Evolutionary conservation across 345 rosid species (phyloP).

Genomic region (Cardamine occulta): DNA sequence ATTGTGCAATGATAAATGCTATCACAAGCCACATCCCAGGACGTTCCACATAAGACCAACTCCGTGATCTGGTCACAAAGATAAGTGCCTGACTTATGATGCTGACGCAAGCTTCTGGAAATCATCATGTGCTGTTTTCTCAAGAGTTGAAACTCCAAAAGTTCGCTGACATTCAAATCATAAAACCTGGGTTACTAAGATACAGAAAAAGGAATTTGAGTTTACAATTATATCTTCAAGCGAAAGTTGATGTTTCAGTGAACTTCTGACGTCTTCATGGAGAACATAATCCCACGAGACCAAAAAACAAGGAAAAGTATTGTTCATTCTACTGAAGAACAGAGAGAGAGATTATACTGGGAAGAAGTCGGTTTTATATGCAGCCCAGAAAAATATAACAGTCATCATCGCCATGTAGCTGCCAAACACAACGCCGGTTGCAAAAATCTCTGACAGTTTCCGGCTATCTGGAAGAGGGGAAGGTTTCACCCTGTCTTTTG

Average conservation of each 20-base stretch:
- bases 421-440: slow-evolving; percentile 91
- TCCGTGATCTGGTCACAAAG: slow-evolving; percentile 91
- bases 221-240: background rate
- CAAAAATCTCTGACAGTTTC: slow-evolving; percentile 93
- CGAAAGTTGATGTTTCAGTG: background rate
- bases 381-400: slow-evolving; percentile 95
- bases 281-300: background rate
- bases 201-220: background rate
- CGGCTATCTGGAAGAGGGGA: slow-evolving; percentile 99
- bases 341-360: slow-evolving; percentile 56
- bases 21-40: slow-evolving; percentile 78
- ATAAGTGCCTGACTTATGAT: slow-evolving; percentile 95
- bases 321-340: background rate
- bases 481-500: slow-evolving; percentile 98
- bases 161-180: slow-evolving; percentile 54
- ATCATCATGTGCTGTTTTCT: slow-evolving; percentile 92
- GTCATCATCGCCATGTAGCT: slow-evolving; percentile 99
- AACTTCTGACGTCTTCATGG: slow-evolving; percentile 3
- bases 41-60: slow-evolving; percentile 95
- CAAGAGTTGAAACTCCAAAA: slow-evolving; percentile 85
- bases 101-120: slow-evolving; percentile 93
- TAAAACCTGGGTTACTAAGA: slow-evolving; percentile 4
- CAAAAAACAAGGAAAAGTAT: background rate
- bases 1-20: slow-evolving; percentile 87
- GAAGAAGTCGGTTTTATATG: slow-evolving; percentile 91